Evolutionary conservation across 1,284 basidiomycete genomes (phyloP).

Genomic region (Moesziomyces sp.): DNA sequence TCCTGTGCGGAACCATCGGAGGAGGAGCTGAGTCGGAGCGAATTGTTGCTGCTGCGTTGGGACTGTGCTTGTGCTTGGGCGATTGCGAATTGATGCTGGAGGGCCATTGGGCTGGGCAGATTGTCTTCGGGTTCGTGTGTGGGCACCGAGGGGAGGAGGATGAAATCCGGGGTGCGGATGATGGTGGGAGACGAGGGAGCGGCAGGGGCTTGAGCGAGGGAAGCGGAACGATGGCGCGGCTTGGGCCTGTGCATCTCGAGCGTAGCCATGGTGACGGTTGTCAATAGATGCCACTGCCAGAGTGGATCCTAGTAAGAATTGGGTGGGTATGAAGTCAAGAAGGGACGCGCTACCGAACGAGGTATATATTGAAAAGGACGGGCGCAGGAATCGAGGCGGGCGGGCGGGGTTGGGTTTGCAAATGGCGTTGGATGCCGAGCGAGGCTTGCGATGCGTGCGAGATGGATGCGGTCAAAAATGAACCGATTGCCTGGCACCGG

Average conservation of each 20-base stretch:
- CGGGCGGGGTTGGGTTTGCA: no score
- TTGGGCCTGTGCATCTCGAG: slow-evolving; percentile 30
- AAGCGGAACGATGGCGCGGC: slow-evolving; percentile 19
- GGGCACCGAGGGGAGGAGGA: slow-evolving; percentile 46
- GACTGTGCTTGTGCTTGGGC: slow-evolving; percentile 25
- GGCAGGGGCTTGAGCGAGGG: background rate
- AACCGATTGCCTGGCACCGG: no score
- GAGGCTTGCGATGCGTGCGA: background rate
- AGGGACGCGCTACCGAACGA: slow-evolving; percentile 1
- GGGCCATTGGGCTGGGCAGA: slow-evolving; percentile 26
- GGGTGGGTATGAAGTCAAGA: background rate
- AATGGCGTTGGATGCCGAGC: background rate
- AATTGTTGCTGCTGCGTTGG: slow-evolving; percentile 11
- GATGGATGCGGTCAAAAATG: slow-evolving; percentile 8
- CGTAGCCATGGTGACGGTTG: slow-evolving; percentile 22
- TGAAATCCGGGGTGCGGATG: slow-evolving; percentile 43
- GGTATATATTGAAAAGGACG: slow-evolving; percentile 17
- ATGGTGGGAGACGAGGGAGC: slow-evolving; percentile 35
- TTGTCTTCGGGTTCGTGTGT: slow-evolving; percentile 54
- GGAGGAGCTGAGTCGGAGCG: slow-evolving; percentile 1
- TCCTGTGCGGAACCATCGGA: background rate
- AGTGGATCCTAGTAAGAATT: slow-evolving; percentile 3
- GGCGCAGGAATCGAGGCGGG: no score
- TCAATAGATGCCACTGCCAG: slow-evolving; percentile 6
- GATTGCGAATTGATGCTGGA: slow-evolving; percentile 36